phyloP scores from a whole-genome alignment of 768 basidiomycete genomes.

The Macrolepiota dolichaula region DNA sequence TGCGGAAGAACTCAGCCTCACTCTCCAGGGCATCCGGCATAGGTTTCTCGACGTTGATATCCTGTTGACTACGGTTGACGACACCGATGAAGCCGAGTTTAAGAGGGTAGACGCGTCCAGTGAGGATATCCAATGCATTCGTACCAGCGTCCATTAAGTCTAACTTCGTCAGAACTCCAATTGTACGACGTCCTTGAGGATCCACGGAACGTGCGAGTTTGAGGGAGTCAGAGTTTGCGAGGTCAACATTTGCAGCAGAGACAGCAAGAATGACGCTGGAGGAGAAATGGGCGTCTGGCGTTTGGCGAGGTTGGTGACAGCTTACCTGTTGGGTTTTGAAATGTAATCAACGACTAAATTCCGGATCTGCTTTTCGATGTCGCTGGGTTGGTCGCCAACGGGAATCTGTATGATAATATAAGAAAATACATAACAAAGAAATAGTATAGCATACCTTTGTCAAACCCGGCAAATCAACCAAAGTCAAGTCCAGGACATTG shows the following conservation, averaged over 20 bases:
- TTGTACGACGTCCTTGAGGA: conserved; percentile 92
- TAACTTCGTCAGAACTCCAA: conserved; percentile 94
- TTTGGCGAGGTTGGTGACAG: conserved; percentile 4
- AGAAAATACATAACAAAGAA: not conserved
- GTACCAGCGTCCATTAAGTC: conserved; percentile 99
- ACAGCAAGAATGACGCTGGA: conserved; percentile 92
- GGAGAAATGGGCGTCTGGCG: not conserved
- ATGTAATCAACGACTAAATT: conserved; percentile 95
- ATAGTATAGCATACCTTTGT: conserved; percentile 70
- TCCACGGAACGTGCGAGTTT: conserved; percentile 96
- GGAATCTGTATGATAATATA: conserved; percentile 59
- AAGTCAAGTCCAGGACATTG: conserved; percentile 89
- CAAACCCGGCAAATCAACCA: conserved; percentile 95
- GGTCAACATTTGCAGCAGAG: conserved; percentile 96
- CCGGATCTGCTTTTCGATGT: conserved; percentile 96
- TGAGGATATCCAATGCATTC: conserved; percentile 93
- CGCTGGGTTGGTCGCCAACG: conserved; percentile 95
- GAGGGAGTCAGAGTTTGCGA: conserved; percentile 97
- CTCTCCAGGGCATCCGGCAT: conserved; percentile 82
- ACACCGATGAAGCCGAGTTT: conserved; percentile 98
- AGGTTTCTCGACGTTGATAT: conserved; percentile 85
- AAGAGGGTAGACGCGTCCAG: conserved; percentile 94
- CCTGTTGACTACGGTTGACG: conserved; percentile 96
- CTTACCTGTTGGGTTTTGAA: conserved; percentile 91
- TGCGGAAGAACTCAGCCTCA: conserved; percentile 89